Percentiles rank a stretch among this genome's conserved stretches.
Conservation (phyloP, 169 alveolate genomes). For the Plasmodium vivax region DNA sequence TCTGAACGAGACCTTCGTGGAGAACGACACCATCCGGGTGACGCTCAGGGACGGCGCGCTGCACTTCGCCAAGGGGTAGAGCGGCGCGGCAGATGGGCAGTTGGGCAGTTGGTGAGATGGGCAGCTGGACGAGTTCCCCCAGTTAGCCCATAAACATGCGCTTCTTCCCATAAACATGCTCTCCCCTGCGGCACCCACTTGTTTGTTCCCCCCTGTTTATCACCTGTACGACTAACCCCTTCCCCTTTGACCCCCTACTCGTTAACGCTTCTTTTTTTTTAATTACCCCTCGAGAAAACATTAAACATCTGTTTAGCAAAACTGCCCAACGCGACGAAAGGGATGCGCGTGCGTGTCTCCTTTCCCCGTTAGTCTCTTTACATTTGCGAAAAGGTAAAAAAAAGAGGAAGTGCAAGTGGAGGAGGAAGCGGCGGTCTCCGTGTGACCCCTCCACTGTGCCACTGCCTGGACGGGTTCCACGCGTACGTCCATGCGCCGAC, state of each 20-base stretch:
- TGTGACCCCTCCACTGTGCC: no score
- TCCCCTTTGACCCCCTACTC: not conserved
- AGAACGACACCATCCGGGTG: constrained; percentile 82
- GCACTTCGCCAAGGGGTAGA: constrained; percentile 47
- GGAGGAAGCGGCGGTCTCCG: not conserved
- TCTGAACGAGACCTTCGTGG: constrained; percentile 81
- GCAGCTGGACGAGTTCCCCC: no score
- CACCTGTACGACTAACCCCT: no score
- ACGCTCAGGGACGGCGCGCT: constrained; percentile 38
- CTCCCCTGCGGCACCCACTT: no score
- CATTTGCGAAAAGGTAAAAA: not conserved
- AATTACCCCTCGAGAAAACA: not conserved
- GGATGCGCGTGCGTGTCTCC: not conserved
- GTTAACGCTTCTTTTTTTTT: not conserved
- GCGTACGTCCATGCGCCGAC: no score
- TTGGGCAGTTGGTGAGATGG: no score
- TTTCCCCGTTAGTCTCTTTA: not conserved
- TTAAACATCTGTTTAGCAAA: not conserved
- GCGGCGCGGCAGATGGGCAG: no score
- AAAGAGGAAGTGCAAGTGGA: not conserved
- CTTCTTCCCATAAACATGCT: no score
- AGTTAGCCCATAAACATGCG: no score
- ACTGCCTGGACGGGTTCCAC: no score
- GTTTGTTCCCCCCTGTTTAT: no score
- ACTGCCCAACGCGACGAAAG: not conserved